Conservation (phyloP, 2,329 filamentous ascomycete genomes). For the Nemania sp. region DNA sequence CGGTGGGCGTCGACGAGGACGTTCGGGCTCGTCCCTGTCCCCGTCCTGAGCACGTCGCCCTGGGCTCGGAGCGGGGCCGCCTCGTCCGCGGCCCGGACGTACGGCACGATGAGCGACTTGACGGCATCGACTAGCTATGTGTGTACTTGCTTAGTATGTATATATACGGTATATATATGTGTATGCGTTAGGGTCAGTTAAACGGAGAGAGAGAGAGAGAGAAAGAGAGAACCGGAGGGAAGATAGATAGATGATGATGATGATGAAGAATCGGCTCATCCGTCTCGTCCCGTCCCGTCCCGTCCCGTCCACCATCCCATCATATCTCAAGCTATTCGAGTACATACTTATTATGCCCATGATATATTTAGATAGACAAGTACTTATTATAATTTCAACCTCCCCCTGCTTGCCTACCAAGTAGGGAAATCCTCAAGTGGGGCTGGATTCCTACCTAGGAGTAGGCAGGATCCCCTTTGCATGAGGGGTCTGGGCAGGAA, state of each 20-base stretch:
- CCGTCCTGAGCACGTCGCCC: conserved; percentile 48
- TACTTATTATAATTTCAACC: too few species aligned
- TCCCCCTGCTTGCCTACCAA: too few species aligned
- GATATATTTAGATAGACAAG: too few species aligned
- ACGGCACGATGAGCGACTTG: conserved; percentile 69
- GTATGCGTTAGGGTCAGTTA: background rate
- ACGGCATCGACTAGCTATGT: conserved; percentile 69
- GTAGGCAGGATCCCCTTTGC: background rate
- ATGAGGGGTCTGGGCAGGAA: background rate
- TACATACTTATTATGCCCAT: too few species aligned
- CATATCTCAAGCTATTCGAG: too few species aligned
- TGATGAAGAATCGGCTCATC: too few species aligned
- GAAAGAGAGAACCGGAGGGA: too few species aligned
- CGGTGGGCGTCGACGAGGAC: conserved; percentile 66
- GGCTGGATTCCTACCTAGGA: background rate
- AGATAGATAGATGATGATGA: too few species aligned
- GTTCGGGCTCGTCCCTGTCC: conserved; percentile 41
- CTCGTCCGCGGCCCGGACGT: conserved; percentile 71
- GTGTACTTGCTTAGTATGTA: background rate
- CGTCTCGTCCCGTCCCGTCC: too few species aligned
- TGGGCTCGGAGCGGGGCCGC: conserved; percentile 57
- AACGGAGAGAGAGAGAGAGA: too few species aligned
- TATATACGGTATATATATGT: too few species aligned
- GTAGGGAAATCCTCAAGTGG: background rate
- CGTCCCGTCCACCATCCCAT: too few species aligned